These are phyloP conservation scores for Radiomyces spectabilis DNA, from an alignment of 192 early-diverging fungal genomes.

Conservation along the genomic window DNA sequence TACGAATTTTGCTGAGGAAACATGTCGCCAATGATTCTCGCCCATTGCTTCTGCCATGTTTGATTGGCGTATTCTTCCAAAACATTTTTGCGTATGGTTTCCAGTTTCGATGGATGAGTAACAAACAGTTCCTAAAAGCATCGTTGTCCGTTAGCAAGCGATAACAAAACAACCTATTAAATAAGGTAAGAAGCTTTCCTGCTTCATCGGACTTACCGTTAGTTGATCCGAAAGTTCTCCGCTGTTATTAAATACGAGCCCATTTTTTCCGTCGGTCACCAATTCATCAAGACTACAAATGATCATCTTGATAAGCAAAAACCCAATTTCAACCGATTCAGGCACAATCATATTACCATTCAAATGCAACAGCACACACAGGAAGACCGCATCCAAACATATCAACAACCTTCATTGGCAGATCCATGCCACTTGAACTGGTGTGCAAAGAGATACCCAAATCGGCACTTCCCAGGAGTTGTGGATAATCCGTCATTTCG, in stretches of 20 bases:
- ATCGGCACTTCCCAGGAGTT: constrained; percentile 83
- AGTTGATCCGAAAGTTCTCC: constrained; percentile 56
- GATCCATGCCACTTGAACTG: constrained; percentile 89
- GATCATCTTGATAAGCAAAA: not conserved
- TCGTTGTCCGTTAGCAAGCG: too few species aligned
- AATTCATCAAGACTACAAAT: constrained; percentile 53
- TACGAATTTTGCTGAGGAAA: too few species aligned
- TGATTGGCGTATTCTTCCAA: not conserved
- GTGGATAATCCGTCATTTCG: constrained; percentile 73
- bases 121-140: not conserved
- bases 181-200: too few species aligned
- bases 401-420: constrained; percentile 98
- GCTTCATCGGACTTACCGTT: too few species aligned
- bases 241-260: constrained; percentile 53
- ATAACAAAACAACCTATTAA: too few species aligned
- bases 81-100: not conserved
- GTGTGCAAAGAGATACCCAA: constrained; percentile 90
- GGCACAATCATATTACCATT: constrained; percentile 25
- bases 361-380: constrained; percentile 68
- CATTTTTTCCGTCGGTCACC: constrained; percentile 54
- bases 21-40: not conserved
- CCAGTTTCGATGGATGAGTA: not conserved
- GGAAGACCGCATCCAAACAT: constrained; percentile 96
- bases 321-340: not conserved
- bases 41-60: not conserved